Evolutionary conservation across 805 yeast genomes (phyloP), one percentile per base, ranked within the genome.

Genomic region (Allodekkera sacchari): DNA sequence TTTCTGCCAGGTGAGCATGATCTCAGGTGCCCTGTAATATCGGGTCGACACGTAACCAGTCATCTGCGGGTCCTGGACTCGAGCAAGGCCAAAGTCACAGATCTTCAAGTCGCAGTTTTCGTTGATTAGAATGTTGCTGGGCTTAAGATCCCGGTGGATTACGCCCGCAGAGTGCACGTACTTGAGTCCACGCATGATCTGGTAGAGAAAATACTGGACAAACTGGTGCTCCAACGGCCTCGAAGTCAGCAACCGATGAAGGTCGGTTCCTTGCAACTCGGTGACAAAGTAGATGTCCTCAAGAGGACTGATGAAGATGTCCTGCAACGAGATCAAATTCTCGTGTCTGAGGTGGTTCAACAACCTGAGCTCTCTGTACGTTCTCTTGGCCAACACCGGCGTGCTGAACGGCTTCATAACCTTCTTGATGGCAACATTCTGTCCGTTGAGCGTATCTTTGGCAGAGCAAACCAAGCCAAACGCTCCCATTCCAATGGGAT

Each of bases 401-500:
- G 97, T 89, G 40, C 85, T 74, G 55, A 92, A 92, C 0, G 99
- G 98, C 55, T 87, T 89, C 95, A 89, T 84, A 47, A 92, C 89
- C 64, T 92, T 92, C 57, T 92, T 92, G 39, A 92, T 92, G 29
- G 99, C 99, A 22, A 92, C 98, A 44, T 81, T 84, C 57, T 88
- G 95, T 33, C 75, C 77, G 0, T 96, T 87, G 38, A 88, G 70
- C 45, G 79, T 83, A 59, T 92, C 98, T 35, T 79, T 74, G 2
- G 98, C 99, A 7, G 96, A 85, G 43, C 98, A 92, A 24, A 92
- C 99, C 13, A 92, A 69, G 5, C 99, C 99, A 55, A 92, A 92
- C 6, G 98, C 98, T 17, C 99, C 99, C 99, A 92, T 92, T 0
- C 99, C 99, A 31, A 92, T 96, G 2, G 99, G 98, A 51, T 87